phyloP scores from a whole-genome alignment of 495 filamentous ascomycete genomes.

The Thozetella sp. region DNA sequence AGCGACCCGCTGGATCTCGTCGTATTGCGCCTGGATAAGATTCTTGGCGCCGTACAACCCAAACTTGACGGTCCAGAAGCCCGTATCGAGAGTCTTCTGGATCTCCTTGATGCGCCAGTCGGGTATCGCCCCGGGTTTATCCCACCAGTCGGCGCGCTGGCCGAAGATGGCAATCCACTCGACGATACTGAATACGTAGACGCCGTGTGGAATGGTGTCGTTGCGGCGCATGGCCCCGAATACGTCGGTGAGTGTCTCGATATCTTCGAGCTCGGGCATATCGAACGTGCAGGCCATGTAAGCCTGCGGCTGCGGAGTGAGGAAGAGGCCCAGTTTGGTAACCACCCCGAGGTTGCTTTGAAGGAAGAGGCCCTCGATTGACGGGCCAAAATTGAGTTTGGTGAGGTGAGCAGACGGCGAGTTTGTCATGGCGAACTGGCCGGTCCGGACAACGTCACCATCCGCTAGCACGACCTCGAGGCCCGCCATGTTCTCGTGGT shows the following conservation, averaged over 20 bases:
- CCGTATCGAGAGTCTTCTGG: slow-evolving; percentile 31
- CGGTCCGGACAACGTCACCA: slow-evolving; percentile 45
- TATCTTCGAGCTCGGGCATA: slow-evolving; percentile 40
- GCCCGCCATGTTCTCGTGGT: slow-evolving; percentile 44
- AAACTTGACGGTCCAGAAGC: slow-evolving; percentile 43
- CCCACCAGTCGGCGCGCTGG: slow-evolving; percentile 33
- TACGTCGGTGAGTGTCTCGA: slow-evolving; percentile 32
- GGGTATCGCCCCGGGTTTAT: slow-evolving; percentile 33
- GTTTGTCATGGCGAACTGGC: slow-evolving; percentile 40
- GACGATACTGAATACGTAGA: slow-evolving; percentile 41
- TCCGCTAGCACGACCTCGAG: slow-evolving; percentile 51
- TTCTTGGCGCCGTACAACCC: slow-evolving; percentile 39
- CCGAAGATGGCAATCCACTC: slow-evolving; percentile 40
- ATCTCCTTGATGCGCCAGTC: slow-evolving; percentile 34
- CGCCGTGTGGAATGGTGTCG: slow-evolving; percentile 34
- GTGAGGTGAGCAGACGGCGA: slow-evolving; percentile 36
- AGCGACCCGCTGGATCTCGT: slow-evolving; percentile 27
- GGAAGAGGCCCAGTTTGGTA: slow-evolving; percentile 41
- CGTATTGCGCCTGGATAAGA: slow-evolving; percentile 35
- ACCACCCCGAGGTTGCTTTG: slow-evolving; percentile 46
- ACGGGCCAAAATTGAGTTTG: slow-evolving; percentile 40
- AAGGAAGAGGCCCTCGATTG: slow-evolving; percentile 43
- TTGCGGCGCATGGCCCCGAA: slow-evolving; percentile 27
- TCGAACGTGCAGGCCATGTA: slow-evolving; percentile 44
- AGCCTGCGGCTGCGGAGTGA: slow-evolving; percentile 40